These are phyloP conservation scores for Aspergillus eucalypticola DNA, from an alignment of 2,329 filamentous ascomycete genomes.

Conservation along the genomic window DNA sequence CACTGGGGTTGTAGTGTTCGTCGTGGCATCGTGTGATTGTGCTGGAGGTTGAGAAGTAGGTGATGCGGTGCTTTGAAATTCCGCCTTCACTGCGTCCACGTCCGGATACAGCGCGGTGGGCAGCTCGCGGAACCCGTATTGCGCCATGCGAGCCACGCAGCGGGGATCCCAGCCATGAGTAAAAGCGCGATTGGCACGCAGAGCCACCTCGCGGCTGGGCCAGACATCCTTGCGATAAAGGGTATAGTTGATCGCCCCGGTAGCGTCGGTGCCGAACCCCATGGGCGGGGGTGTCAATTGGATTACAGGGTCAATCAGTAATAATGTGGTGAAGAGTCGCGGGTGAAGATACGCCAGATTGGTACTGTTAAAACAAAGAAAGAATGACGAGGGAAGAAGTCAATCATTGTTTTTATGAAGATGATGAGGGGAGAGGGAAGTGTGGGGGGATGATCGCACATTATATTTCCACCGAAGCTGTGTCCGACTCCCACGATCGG, in stretches of 20 bases:
- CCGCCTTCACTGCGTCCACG: neutral
- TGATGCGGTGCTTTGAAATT: neutral
- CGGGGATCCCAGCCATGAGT: constrained; percentile 12
- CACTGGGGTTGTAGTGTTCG: constrained; percentile 5
- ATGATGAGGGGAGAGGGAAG: too few species aligned
- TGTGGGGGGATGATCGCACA: neutral
- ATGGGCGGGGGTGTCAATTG: constrained; percentile 1
- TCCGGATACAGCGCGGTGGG: constrained; percentile 13
- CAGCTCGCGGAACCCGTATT: constrained; percentile 16
- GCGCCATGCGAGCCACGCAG: constrained; percentile 10
- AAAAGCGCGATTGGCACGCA: neutral
- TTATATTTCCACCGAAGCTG: constrained; percentile 17
- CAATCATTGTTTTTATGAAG: neutral
- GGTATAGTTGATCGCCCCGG: constrained; percentile 2
- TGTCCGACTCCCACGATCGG: constrained; percentile 20
- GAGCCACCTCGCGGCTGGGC: constrained; percentile 12
- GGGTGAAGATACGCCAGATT: constrained; percentile 8
- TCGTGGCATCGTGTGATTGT: neutral
- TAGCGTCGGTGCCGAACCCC: constrained; percentile 1
- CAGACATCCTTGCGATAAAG: constrained; percentile 13
- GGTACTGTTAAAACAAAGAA: neutral
- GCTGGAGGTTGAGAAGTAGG: neutral
- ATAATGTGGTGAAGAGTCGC: constrained; percentile 8
- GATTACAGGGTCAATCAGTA: constrained; percentile 17
- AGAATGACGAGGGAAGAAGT: too few species aligned